Evolutionary conservation across 371 early-diverging fungal genomes (phyloP).

Genomic region (Phascolomyces articulosus): DNA sequence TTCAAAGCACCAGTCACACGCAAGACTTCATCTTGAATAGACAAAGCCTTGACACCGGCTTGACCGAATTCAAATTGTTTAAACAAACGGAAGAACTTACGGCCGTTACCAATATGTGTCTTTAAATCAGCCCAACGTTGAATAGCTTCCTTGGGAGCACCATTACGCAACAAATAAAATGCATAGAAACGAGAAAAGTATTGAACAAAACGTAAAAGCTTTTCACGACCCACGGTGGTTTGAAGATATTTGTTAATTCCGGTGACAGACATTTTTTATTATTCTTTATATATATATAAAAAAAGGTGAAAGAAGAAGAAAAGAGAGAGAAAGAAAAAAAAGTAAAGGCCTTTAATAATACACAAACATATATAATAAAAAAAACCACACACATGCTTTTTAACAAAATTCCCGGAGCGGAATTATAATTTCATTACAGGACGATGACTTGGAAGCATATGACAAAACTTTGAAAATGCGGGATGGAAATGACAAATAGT

Average conservation of each 20-base stretch:
- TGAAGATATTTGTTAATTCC: constrained; percentile 52
- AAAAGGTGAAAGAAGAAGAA: background rate
- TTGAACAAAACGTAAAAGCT: constrained; percentile 75
- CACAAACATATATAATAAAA: background rate
- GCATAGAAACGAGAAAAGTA: constrained; percentile 74
- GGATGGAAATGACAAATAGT: background rate
- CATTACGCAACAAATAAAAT: constrained; percentile 55
- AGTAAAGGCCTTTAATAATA: background rate
- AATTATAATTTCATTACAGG: background rate
- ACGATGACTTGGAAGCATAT: background rate
- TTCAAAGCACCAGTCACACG: constrained; percentile 50
- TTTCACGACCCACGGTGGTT: constrained; percentile 82
- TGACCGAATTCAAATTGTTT: constrained; percentile 69
- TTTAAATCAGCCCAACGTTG: constrained; percentile 61
- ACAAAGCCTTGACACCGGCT: constrained; percentile 52
- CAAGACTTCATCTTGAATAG: constrained; percentile 56
- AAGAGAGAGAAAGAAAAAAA: background rate
- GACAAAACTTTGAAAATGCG: background rate
- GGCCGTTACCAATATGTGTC: constrained; percentile 59
- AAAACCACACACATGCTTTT: background rate
- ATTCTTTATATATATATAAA: background rate
- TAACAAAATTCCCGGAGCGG: constrained; percentile 4
- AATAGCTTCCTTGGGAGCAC: constrained; percentile 55
- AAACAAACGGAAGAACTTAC: constrained; percentile 60
- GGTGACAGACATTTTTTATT: constrained; percentile 20